These are phyloP conservation scores for Metarhizium sp. DNA, from an alignment of 2,329 filamentous ascomycete species.

Conservation along the genomic window DNA sequence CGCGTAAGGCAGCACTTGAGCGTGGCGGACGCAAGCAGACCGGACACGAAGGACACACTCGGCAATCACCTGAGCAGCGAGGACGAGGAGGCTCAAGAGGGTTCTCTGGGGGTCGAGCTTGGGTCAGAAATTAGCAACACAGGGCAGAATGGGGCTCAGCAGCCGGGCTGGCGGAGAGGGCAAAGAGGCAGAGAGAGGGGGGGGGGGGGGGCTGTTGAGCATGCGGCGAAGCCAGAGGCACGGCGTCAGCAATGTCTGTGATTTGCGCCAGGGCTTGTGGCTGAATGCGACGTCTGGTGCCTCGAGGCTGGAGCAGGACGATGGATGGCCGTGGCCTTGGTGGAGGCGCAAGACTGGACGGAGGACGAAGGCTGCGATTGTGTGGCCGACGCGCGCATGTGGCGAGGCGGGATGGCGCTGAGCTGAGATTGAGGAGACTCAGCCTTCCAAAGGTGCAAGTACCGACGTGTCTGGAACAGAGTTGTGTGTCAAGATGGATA, in stretches of 20 bases:
- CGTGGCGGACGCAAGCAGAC: not conserved
- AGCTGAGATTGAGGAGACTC: not conserved
- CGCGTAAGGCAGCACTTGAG: not conserved
- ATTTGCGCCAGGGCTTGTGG: not conserved
- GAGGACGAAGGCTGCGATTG: not conserved
- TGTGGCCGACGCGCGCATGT: too few relatives aligned
- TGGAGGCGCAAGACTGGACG: not conserved
- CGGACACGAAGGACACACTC: not conserved
- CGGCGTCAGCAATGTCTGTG: not conserved
- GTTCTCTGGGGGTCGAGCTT: not conserved
- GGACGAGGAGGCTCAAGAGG: not conserved
- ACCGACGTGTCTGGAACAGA: too few relatives aligned
- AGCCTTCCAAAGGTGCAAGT: too few relatives aligned
- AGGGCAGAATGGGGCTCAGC: slow-evolving; percentile 2
- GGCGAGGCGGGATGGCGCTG: not conserved
- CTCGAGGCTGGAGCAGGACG: not conserved
- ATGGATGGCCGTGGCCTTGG: not conserved
- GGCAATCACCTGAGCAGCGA: too few relatives aligned
- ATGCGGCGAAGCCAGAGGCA: not conserved
- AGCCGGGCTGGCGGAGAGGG: slow-evolving; percentile 1
- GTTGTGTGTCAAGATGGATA: too few relatives aligned
- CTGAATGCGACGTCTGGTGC: not conserved
- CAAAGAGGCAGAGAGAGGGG: not conserved
- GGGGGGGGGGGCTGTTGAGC: not conserved
- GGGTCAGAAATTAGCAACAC: slow-evolving; percentile 5